Conservation (phyloP, 2,329 filamentous ascomycete species). For the Penicillium polonicum region DNA sequence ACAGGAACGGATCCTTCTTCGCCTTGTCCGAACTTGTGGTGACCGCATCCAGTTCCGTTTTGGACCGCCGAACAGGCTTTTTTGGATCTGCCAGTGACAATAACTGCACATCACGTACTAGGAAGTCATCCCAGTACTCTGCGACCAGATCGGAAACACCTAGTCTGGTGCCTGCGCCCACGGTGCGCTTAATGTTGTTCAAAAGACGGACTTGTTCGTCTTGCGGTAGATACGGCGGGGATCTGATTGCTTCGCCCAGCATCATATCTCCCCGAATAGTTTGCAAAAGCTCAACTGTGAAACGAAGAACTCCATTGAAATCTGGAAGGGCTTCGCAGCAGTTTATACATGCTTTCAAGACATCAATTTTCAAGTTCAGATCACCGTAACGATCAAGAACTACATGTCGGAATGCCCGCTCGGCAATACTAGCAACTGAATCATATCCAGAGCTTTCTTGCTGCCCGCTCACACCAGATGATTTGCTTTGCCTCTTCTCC, state of each 20-base stretch:
- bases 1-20: slow-evolving; percentile 78
- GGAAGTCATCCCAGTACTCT: slow-evolving; percentile 96
- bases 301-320: slow-evolving; percentile 83
- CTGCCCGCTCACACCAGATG: slow-evolving; percentile 17
- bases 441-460: slow-evolving; percentile 32
- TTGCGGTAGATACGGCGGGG: slow-evolving; percentile 66
- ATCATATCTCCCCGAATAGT: slow-evolving; percentile 74
- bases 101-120: slow-evolving; percentile 74
- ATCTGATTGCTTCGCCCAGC: slow-evolving; percentile 66
- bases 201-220: slow-evolving; percentile 86
- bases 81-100: slow-evolving; percentile 61
- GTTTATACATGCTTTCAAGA: slow-evolving; percentile 85
- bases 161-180: slow-evolving; percentile 71
- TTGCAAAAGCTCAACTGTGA: slow-evolving; percentile 79
- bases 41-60: slow-evolving; percentile 50
- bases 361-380: slow-evolving; percentile 75
- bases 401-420: slow-evolving; percentile 48
- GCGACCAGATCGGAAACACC: slow-evolving; percentile 69
- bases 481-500: slow-evolving; percentile 30
- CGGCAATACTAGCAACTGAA: slow-evolving; percentile 40
- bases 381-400: slow-evolving; percentile 67
- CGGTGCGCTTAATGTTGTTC: slow-evolving; percentile 81
- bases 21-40: slow-evolving; percentile 41
- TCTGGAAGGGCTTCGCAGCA: slow-evolving; percentile 93
- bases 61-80: slow-evolving; percentile 64